Base-by-base conservation (phyloP, 2,329 filamentous ascomycete genomes). In the Coniochaeta sp. region DNA sequence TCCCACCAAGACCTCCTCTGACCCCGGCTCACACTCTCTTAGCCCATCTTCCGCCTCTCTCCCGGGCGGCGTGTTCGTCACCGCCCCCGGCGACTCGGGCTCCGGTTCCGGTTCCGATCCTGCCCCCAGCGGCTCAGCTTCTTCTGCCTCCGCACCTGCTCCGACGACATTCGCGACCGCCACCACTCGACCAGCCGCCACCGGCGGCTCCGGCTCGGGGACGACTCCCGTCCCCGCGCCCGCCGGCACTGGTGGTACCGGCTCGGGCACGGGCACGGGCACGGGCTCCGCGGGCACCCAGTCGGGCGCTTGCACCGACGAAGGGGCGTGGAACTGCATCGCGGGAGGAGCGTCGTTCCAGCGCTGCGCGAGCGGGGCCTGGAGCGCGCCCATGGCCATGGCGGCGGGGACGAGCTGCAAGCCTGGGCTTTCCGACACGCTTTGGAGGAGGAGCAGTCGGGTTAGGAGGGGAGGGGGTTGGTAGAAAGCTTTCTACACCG, bases 291-390 rank as follows among this genome's bases (percentile, higher is more conserved):
- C 47, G 6, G 56, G 51, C 9, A 61, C 58, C 14, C 13, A 59
- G 3, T 68, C 65, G 52, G 57, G 56, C 1, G 13, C 60, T 3
- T 69, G 67, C 54, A 57, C 56, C 2, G 14, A 54, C 1, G 64
- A 68, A 53, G 67, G 66, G 46, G 60, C 59, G 55, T 68, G 63
- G 56, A 67, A 68, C 58, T 69, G 67, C 51, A 56, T 67, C 42
- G 61, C 61, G 9, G 64, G n/a, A n/a, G n/a, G 66, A 22, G 56
- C 54, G 4, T 48, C 56, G 6, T 69, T 63, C 55, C 66, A 69
- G 53, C 66, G 66, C 52, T 69, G 67, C 50, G 66, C 66, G 1
- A 60, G 57, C 3, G 66, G 66, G 0, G 38, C 52, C 3, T 69
- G 67, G 67, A 60, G 63, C 1, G 8, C 45, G 0, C 52, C 66